phyloP scores from a whole-genome alignment of 805 yeast genomes.

The Vanderwaltozyma verrucispora region DNA sequence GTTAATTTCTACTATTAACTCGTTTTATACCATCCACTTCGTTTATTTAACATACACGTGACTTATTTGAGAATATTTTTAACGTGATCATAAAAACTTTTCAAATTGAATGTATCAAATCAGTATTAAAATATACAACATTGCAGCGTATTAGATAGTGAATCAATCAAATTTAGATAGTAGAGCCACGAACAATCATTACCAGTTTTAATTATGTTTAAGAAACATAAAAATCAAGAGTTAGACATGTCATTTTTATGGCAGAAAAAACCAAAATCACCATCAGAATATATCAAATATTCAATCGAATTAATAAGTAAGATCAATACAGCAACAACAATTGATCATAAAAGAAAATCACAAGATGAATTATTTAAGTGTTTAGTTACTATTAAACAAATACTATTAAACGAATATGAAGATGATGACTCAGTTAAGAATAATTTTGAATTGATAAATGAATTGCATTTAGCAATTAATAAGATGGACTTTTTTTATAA shows the following conservation, averaged over 20 bases:
- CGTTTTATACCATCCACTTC: too few relatives aligned
- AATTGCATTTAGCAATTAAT: slow-evolving; percentile 71
- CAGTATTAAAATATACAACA: too few relatives aligned
- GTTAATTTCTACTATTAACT: too few relatives aligned
- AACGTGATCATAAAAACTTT: too few relatives aligned
- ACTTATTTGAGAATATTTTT: too few relatives aligned
- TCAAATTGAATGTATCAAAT: too few relatives aligned
- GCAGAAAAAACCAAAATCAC: slow-evolving; percentile 83
- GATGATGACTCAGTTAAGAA: slow-evolving; percentile 43
- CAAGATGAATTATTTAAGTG: slow-evolving; percentile 69
- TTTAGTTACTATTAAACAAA: slow-evolving; percentile 51
- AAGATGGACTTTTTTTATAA: slow-evolving; percentile 55
- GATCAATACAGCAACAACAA: slow-evolving; percentile 8
- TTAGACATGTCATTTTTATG: slow-evolving; percentile 75
- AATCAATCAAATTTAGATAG: too few relatives aligned
- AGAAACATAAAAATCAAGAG: slow-evolving; percentile 24
- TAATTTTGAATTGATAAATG: slow-evolving; percentile 64
- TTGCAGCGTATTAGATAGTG: too few relatives aligned
- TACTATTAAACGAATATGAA: slow-evolving; percentile 53
- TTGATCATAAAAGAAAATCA: slow-evolving; percentile 32
- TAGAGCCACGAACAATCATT: too few relatives aligned
- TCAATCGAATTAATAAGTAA: slow-evolving; percentile 54
- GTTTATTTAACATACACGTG: too few relatives aligned
- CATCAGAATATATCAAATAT: slow-evolving; percentile 69
- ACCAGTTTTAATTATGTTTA: slow-evolving; percentile 11